phyloP scores from a whole-genome alignment of 1,284 basidiomycete genomes.

The Trichosporon asahii region DNA sequence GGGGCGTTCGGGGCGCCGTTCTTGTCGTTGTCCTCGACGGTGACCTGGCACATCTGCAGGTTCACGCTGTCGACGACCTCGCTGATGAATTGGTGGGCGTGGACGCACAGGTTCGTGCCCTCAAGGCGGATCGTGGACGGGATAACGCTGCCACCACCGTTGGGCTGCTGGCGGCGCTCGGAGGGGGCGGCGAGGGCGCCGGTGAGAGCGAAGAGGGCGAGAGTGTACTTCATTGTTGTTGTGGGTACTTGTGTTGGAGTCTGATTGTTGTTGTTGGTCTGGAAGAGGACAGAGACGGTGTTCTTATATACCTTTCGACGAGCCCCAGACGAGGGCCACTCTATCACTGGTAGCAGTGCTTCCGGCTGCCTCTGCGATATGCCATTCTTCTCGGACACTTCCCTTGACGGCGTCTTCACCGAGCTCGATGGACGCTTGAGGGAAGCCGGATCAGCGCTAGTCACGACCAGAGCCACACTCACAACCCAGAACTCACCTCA shows the following conservation, averaged over 20 bases:
- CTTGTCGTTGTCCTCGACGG: background rate
- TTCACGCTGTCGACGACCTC: background rate
- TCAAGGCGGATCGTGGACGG: background rate
- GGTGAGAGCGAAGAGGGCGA: background rate
- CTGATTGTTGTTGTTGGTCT: background rate
- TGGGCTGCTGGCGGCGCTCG: background rate
- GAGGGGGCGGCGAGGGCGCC: background rate
- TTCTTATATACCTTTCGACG: background rate
- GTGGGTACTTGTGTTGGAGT: background rate
- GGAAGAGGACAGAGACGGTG: background rate
- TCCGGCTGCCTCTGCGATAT: too few relatives aligned
- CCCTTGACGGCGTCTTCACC: background rate
- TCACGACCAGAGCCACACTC: too few relatives aligned
- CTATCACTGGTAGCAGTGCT: background rate
- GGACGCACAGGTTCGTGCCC: background rate
- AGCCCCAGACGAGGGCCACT: too few relatives aligned
- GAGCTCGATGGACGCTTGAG: too few relatives aligned
- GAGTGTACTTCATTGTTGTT: background rate
- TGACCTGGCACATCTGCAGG: background rate
- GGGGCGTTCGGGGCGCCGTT: background rate
- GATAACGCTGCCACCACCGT: background rate
- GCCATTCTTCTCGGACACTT: background rate
- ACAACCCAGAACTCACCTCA: background rate
- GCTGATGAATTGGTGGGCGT: too few relatives aligned
- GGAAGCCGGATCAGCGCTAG: too few relatives aligned